Percentiles rank a stretch among this genome's conserved stretches.
These are phyloP conservation scores for Tricholoma terreum DNA, from an alignment of 768 basidiomycete species.

Conservation along the genomic window DNA sequence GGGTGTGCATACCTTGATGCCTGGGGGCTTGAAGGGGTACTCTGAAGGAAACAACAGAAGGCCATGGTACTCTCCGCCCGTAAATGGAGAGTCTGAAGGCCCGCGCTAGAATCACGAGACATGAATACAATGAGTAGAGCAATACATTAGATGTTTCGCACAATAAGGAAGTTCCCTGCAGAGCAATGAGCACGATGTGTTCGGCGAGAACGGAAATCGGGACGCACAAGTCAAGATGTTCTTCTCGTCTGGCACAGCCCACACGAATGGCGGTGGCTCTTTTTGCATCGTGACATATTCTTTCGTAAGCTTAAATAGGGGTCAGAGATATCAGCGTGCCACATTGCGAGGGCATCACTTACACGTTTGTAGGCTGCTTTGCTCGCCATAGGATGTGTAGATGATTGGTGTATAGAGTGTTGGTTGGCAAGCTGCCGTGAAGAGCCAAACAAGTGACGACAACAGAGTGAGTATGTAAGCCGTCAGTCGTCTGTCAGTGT, in stretches of 20 bases:
- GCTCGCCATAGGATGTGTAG: constrained; percentile 58
- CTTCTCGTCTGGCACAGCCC: constrained; percentile 96
- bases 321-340: constrained; percentile 1
- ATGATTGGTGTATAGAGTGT: constrained; percentile 10
- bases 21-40: constrained; percentile 96
- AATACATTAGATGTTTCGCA: constrained; percentile 34
- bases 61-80: constrained; percentile 93
- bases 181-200: neutral
- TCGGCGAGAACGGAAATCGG: neutral
- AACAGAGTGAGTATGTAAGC: neutral
- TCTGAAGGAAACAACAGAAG: constrained; percentile 89
- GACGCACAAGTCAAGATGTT: constrained; percentile 90
- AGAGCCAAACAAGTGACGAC: constrained; percentile 8
- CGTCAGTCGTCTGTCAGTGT: no score
- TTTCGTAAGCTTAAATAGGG: constrained; percentile 63
- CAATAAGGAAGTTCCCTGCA: constrained; percentile 93
- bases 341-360: constrained; percentile 12
- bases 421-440: constrained; percentile 13
- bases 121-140: constrained; percentile 8
- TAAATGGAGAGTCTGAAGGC: constrained; percentile 88
- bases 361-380: constrained; percentile 88
- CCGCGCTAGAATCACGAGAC: constrained; percentile 60
- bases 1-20: constrained; percentile 72
- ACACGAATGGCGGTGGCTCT: constrained; percentile 93
- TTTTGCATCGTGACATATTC: constrained; percentile 92